These are phyloP conservation scores for Phialemoniopsis sp. DNA, from an alignment of 2,329 filamentous ascomycete genomes.

Conservation along the genomic window DNA sequence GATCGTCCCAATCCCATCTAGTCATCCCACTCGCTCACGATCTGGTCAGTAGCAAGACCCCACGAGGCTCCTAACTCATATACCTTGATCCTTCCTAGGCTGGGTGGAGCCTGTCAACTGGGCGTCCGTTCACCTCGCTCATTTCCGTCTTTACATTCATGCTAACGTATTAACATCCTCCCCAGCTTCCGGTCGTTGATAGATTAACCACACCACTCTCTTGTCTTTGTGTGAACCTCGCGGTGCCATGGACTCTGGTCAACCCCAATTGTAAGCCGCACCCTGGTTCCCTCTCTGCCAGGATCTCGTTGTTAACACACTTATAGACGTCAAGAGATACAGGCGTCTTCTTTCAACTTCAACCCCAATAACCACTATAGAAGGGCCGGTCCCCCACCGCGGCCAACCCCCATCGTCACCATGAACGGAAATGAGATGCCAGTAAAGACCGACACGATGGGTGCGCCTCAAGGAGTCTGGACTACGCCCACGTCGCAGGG, in stretches of 20 bases:
- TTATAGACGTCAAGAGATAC: slow-evolving; percentile 41
- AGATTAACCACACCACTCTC: slow-evolving; percentile 28
- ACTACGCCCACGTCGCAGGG: slow-evolving; percentile 49
- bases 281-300: slow-evolving; percentile 5
- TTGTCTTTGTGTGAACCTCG: slow-evolving; percentile 19
- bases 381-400: slow-evolving; percentile 36
- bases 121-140: slow-evolving; percentile 9
- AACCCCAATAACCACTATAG: slow-evolving; percentile 32
- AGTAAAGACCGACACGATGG: slow-evolving; percentile 41
- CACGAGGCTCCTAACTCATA: no score
- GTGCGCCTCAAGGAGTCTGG: slow-evolving; percentile 44
- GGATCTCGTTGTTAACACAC: slow-evolving; percentile 29
- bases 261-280: slow-evolving; percentile 46
- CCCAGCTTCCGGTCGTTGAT: slow-evolving; percentile 29
- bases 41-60: no score
- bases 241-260: slow-evolving; percentile 45
- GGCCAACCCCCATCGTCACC: slow-evolving; percentile 36
- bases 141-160: slow-evolving; percentile 23
- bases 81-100: no score
- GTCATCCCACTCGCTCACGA: no score
- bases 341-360: slow-evolving; percentile 45
- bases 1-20: no score
- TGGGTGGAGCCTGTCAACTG: no score
- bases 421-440: slow-evolving; percentile 50
- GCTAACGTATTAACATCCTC: slow-evolving; percentile 29